Evolutionary conservation across 1,284 basidiomycete genomes (phyloP), one percentile per base, ranked within the genome.

Genomic region (Omphalotus olearius): DNA sequence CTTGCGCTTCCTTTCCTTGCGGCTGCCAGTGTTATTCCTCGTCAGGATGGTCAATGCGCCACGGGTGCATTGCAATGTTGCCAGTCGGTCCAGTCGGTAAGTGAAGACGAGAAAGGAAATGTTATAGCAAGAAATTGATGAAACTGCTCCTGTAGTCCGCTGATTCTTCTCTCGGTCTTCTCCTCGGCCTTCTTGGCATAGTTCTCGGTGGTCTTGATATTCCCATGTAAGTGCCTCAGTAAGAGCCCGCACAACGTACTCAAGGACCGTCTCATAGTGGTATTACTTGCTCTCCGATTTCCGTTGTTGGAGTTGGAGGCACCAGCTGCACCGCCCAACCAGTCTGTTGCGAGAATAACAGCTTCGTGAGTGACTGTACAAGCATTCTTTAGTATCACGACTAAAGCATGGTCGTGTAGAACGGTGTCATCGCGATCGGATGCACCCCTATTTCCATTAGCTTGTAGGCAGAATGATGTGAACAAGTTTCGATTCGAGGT

Each of bases 301-400:
- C 46, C 36, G 46, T 47, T 35, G 26, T 47, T 20, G 46, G 46
- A 18, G 45, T 17, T 35, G 45, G 45, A 46, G 35, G 45, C 17
- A 46, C 37, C 45, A 23, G 28, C 16, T 46, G 44, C 36, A 13
- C 36, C 23, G 43, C 50, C 33, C 35, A 51, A 6, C 33, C 50
- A 16, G 50, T 51, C 23, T 51, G 50, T 36, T 51, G 50, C 18
- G n/a, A 51, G 23, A 44, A 51, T 18, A 51, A 51, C 26, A 17
- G 50, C 23, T 45, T 43, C 36, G 51, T 54, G 44, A 49, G 56
- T 52, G 23, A 23, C 14, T 18, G 1, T 3, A 16, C 23, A 23
- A 18, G 17, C 18, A 16, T 14, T 9, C 26, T 36, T 16, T 11
- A 16, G 33, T 42, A 44, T 16, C 18, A 38, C 26, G 30, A 20